These are phyloP conservation scores for Psidium guajava DNA, from an alignment of 345 rosid species.

Conservation along the genomic window DNA sequence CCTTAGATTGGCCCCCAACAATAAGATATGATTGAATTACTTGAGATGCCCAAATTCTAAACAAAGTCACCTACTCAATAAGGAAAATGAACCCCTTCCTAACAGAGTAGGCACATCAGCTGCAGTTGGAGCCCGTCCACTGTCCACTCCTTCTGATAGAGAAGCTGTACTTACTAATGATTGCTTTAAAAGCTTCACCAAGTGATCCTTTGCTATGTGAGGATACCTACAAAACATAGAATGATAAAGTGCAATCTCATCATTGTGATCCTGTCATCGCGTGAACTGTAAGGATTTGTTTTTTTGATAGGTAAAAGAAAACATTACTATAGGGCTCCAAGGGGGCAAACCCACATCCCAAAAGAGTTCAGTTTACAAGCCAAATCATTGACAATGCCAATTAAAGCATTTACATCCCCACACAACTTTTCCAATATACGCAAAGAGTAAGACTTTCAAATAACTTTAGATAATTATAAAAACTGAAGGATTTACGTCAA, in stretches of 20 bases:
- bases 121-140: conserved; percentile 50
- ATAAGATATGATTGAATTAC: not conserved
- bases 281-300: not conserved
- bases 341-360: not conserved
- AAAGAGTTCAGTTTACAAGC: not conserved
- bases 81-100: conserved; percentile 84
- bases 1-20: not conserved
- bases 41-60: conserved; percentile 16
- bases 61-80: conserved; percentile 47
- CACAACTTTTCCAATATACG: not conserved
- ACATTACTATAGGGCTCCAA: not conserved
- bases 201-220: conserved; percentile 77
- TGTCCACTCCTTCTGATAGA: conserved; percentile 33
- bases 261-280: not conserved
- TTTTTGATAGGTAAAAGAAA: not conserved
- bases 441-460: not conserved
- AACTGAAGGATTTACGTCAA: not conserved
- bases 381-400: not conserved
- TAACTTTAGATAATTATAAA: not conserved
- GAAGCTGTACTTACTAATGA: conserved; percentile 46
- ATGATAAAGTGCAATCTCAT: not conserved
- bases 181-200: conserved; percentile 93
- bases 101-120: conserved; percentile 87
- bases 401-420: not conserved
- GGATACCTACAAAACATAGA: conserved; percentile 43